A percentile compares a stretch with the other conserved stretches of the same genome.
Conservation (phyloP, 768 basidiomycete species). For the Pluteus cervinus region DNA sequence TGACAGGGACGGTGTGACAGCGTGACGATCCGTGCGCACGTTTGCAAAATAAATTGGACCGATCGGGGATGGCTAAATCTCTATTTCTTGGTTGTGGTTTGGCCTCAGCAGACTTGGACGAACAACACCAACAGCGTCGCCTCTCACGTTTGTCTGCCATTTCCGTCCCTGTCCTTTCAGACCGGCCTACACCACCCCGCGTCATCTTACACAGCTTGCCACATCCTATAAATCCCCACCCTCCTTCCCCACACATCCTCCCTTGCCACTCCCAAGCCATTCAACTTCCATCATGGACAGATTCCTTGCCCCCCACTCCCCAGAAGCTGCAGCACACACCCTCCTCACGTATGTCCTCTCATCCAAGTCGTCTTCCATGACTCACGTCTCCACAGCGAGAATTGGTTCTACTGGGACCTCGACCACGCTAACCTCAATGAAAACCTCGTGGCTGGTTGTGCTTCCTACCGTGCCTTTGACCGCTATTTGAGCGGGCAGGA, state of each 20-base stretch:
- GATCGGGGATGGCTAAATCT: too few relatives aligned
- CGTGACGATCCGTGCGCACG: slow-evolving; percentile 20
- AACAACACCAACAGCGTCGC: too few relatives aligned
- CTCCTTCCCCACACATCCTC: slow-evolving; percentile 9
- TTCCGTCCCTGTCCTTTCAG: slow-evolving; percentile 9
- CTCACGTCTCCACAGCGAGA: slow-evolving; percentile 43
- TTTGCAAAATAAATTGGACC: too few relatives aligned
- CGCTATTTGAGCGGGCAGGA: slow-evolving; percentile 69
- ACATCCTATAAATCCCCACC: slow-evolving; percentile 7
- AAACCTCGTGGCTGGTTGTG: slow-evolving; percentile 67
- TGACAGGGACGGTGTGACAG: too few relatives aligned
- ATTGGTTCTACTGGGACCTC: slow-evolving; percentile 62
- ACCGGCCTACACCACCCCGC: slow-evolving; percentile 6
- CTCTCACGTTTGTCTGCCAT: slow-evolving; percentile 25
- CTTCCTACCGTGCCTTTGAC: slow-evolving; percentile 76
- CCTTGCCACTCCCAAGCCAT: slow-evolving; percentile 10
- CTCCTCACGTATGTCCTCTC: slow-evolving; percentile 51
- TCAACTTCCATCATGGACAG: slow-evolving; percentile 46
- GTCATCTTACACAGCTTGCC: slow-evolving; percentile 14
- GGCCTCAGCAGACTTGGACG: too few relatives aligned
- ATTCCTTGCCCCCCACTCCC: slow-evolving; percentile 67
- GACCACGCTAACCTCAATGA: slow-evolving; percentile 68
- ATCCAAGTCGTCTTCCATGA: slow-evolving; percentile 2
- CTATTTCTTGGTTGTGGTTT: too few relatives aligned
- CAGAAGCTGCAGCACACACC: slow-evolving; percentile 66